Conservation (phyloP, 495 filamentous ascomycete genomes). For the Xylaria venustula region DNA sequence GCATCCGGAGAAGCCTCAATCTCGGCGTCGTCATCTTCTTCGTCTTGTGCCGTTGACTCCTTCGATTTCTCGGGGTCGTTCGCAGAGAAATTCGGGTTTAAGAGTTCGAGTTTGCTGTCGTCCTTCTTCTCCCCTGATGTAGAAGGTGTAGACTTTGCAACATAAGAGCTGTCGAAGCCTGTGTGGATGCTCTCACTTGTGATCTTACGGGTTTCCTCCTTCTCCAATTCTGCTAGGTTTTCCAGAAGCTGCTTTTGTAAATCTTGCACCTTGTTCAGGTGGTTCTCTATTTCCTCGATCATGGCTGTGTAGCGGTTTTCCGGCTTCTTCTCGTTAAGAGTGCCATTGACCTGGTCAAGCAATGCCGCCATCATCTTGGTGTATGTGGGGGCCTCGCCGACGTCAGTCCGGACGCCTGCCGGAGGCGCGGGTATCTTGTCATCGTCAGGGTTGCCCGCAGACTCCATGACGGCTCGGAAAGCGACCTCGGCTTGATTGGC, state of each 20-base stretch:
- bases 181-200: constrained; percentile 89
- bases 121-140: constrained; percentile 41
- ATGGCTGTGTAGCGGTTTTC: constrained; percentile 68
- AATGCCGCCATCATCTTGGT: constrained; percentile 93
- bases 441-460: constrained; percentile 57
- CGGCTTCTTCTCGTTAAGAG: constrained; percentile 68
- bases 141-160: constrained; percentile 57
- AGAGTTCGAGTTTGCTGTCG: constrained; percentile 65
- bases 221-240: constrained; percentile 79
- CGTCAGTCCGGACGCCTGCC: constrained; percentile 72
- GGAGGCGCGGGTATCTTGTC: constrained; percentile 71
- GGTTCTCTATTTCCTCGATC: constrained; percentile 69
- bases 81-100: constrained; percentile 64
- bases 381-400: constrained; percentile 74
- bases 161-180: constrained; percentile 83
- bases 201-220: constrained; percentile 84
- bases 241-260: constrained; percentile 70
- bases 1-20: constrained; percentile 74
- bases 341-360: constrained; percentile 91
- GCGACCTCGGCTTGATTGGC: constrained; percentile 74
- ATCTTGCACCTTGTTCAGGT: constrained; percentile 71
- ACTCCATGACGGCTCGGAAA: constrained; percentile 83
- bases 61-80: constrained; percentile 20
- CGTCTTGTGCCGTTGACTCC: constrained; percentile 38
- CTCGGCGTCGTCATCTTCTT: constrained; percentile 62